These are phyloP conservation scores for Malbranchea zuffiana DNA, from an alignment of 2,329 filamentous ascomycete genomes.

Conservation along the genomic window DNA sequence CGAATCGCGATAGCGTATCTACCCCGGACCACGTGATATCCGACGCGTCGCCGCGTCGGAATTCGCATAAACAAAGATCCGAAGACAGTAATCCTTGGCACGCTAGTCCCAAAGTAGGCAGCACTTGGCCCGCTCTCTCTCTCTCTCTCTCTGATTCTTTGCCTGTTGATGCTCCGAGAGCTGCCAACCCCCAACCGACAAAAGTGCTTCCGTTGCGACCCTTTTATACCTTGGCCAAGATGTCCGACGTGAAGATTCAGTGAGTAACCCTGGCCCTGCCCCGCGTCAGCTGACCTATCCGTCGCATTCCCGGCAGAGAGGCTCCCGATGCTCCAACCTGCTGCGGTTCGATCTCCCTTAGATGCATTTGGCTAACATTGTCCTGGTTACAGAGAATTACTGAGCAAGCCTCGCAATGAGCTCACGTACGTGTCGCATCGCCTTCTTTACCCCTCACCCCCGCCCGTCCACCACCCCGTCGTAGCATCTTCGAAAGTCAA, in stretches of 20 bases:
- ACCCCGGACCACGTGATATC: neutral
- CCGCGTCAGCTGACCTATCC: slow-evolving; percentile 16
- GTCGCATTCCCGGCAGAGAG: neutral
- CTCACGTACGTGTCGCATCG: slow-evolving; percentile 59
- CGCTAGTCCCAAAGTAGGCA: slow-evolving; percentile 3
- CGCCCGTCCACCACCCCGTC: slow-evolving; percentile 14
- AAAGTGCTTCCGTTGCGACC: slow-evolving; percentile 12
- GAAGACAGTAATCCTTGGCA: neutral
- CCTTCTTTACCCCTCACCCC: slow-evolving; percentile 12
- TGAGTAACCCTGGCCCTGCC: slow-evolving; percentile 32
- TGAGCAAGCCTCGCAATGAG: slow-evolving; percentile 77
- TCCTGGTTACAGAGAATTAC: slow-evolving; percentile 58
- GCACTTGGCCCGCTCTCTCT: too few species aligned
- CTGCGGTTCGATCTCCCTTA: slow-evolving; percentile 1
- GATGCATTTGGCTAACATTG: slow-evolving; percentile 7
- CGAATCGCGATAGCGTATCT: slow-evolving; percentile 6
- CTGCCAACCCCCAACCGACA: neutral
- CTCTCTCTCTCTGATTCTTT: too few species aligned
- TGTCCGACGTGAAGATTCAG: slow-evolving; percentile 65
- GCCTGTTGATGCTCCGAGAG: too few species aligned
- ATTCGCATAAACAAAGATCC: neutral
- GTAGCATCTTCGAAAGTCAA: neutral
- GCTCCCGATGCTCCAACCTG: slow-evolving; percentile 6
- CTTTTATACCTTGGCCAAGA: slow-evolving; percentile 31
- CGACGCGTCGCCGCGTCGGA: slow-evolving; percentile 6